Evolutionary conservation across 2,329 filamentous ascomycete species (phyloP).

Genomic region (Penicillium verrucosum): DNA sequence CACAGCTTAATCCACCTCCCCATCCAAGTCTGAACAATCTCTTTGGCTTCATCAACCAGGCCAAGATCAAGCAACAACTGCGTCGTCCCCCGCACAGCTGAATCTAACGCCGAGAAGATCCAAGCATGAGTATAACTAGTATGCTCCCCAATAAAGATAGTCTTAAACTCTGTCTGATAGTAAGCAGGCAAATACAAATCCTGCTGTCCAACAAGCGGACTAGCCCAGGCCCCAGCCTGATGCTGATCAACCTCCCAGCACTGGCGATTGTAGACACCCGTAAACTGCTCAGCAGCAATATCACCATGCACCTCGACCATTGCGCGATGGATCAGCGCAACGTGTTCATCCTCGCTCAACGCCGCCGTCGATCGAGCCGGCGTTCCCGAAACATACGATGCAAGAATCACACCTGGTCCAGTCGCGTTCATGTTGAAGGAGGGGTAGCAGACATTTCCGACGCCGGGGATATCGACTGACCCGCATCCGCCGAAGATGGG

Average conservation of each 20-base stretch:
- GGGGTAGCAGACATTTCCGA: slow-evolving; percentile 38
- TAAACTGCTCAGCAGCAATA: slow-evolving; percentile 59
- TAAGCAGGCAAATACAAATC: slow-evolving; percentile 69
- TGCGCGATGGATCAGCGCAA: slow-evolving; percentile 60
- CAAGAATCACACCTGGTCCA: slow-evolving; percentile 42
- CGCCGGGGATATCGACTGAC: slow-evolving; percentile 28
- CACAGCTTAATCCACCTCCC: slow-evolving; percentile 57
- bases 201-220: slow-evolving; percentile 62
- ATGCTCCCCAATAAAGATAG: slow-evolving; percentile 68
- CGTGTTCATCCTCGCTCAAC: slow-evolving; percentile 46
- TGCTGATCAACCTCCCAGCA: slow-evolving; percentile 65
- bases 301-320: slow-evolving; percentile 67
- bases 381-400: slow-evolving; percentile 39
- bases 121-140: slow-evolving; percentile 66
- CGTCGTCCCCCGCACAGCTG: slow-evolving; percentile 61
- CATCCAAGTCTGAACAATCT: slow-evolving; percentile 64
- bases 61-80: slow-evolving; percentile 62
- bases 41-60: slow-evolving; percentile 67
- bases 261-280: slow-evolving; percentile 61
- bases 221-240: slow-evolving; percentile 61
- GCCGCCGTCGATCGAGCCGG: slow-evolving; percentile 25
- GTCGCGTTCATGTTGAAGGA: slow-evolving; percentile 37
- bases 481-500: slow-evolving; percentile 60
- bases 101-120: slow-evolving; percentile 59
- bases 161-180: slow-evolving; percentile 65